Conservation (phyloP, 495 filamentous ascomycete species). For the Penicillium atrosanguineum region DNA sequence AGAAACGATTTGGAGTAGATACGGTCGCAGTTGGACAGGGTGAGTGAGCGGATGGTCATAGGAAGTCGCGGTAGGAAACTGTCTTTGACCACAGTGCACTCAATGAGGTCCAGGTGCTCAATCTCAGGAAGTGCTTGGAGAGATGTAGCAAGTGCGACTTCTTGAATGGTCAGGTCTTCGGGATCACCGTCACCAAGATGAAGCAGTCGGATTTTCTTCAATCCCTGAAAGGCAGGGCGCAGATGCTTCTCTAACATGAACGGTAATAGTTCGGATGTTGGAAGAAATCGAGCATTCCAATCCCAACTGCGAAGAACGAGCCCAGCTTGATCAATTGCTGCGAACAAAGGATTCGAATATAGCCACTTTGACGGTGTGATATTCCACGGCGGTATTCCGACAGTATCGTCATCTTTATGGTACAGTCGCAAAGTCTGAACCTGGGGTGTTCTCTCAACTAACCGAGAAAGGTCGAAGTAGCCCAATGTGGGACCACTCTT, state of each 20-base stretch:
- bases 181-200: constrained; percentile 47
- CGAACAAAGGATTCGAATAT: constrained; percentile 60
- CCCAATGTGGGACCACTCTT: constrained; percentile 45
- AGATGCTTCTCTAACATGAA: constrained; percentile 54
- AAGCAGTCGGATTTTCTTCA: constrained; percentile 61
- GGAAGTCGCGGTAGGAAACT: constrained; percentile 62
- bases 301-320: constrained; percentile 64
- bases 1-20: constrained; percentile 58
- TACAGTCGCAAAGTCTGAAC: constrained; percentile 41
- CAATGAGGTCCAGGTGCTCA: constrained; percentile 62
- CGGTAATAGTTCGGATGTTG: constrained; percentile 44
- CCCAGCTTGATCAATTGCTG: constrained; percentile 45
- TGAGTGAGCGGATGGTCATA: constrained; percentile 57
- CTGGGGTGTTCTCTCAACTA: constrained; percentile 44
- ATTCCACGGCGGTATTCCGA: constrained; percentile 28
- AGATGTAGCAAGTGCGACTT: constrained; percentile 52
- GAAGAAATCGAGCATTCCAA: constrained; percentile 70
- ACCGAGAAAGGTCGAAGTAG: constrained; percentile 43
- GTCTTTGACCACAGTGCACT: constrained; percentile 61
- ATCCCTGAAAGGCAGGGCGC: constrained; percentile 53
- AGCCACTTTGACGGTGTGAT: constrained; percentile 51
- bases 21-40: constrained; percentile 71
- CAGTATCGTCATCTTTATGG: constrained; percentile 35
- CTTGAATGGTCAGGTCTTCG: constrained; percentile 25
- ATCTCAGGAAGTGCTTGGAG: constrained; percentile 60